phyloP scores from a whole-genome alignment of 2,329 filamentous ascomycete species.

The Xylariaceae sp. region DNA sequence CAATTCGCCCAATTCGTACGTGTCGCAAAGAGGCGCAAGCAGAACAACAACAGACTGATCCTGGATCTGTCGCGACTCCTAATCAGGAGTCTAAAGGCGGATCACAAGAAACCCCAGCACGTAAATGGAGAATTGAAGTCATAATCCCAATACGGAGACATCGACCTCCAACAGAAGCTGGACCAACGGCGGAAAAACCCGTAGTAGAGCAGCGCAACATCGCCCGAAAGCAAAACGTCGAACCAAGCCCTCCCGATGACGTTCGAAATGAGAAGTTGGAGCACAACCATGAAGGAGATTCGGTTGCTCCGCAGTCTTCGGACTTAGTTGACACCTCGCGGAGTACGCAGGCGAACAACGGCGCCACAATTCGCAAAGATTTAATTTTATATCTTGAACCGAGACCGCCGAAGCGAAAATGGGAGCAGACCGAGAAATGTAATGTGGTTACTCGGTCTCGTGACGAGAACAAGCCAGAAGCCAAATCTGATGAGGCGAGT shows the following conservation, averaged over 20 bases:
- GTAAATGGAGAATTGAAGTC: slow-evolving; percentile 18
- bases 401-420: slow-evolving; percentile 14
- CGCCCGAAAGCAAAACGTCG: neutral
- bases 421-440: slow-evolving; percentile 7
- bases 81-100: neutral
- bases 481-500: neutral
- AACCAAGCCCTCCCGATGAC: neutral
- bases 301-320: neutral
- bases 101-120: neutral
- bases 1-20: neutral
- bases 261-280: neutral
- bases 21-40: slow-evolving; percentile 4
- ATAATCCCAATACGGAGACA: slow-evolving; percentile 13
- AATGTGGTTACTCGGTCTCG: slow-evolving; percentile 8
- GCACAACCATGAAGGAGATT: neutral
- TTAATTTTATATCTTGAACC: slow-evolving; percentile 10
- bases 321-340: neutral
- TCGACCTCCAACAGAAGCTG: neutral
- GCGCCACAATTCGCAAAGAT: neutral
- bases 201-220: neutral
- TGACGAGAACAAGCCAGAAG: slow-evolving; percentile 3
- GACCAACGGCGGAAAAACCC: neutral
- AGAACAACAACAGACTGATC: neutral
- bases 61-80: neutral
- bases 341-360: neutral